Evolutionary conservation across 2,329 filamentous ascomycete species (phyloP), one percentile per base, ranked within the genome.

Genomic region (Curvularia sp.): DNA sequence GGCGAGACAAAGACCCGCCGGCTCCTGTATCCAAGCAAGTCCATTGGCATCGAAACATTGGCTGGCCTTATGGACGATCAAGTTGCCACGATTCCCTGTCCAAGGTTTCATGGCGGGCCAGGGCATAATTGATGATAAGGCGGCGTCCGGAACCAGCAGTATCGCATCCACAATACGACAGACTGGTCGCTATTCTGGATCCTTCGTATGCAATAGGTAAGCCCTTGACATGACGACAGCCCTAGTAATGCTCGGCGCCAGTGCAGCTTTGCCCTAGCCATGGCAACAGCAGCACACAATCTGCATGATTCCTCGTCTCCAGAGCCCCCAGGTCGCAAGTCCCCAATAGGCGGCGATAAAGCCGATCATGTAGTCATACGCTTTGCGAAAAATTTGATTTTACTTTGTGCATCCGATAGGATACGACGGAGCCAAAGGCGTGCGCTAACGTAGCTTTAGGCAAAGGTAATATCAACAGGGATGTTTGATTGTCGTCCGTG

Each of bases 391-490:
- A 22, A n/a, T 41, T 42, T 59, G 55, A 53, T 56, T 61, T 57
- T 63, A 47, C 56, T 54, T 49, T 48, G 53, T 44, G 61, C 41
- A 43, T 58, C 62, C 57, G 31, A 58, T 48, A 22, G 48, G 54
- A 58, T 41, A 49, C 39, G 35, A 38, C 33, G 58, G 26, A 31
- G 15, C 49, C 46, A 54, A 47, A 53, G 65, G 53, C 56, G 50
- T 50, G 55, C 44, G 49, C 59, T 55, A 55, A 53, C 44, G 35
- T 54, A 49, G 39, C 24, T 57, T 50, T 24, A 53, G 55, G 51
- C 58, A 64, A 62, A 56, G 59, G 58, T 55, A 24, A 26, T 33
- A 49, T 49, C 5, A 49, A 53, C 58, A 60, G 55, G 57, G 47
- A 50, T 61, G 18, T 41, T 49, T 56, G 20, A 55, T 49, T 55